Evolutionary conservation across 257 asterid species (phyloP).

Genomic region (Solanum chmielewskii): DNA sequence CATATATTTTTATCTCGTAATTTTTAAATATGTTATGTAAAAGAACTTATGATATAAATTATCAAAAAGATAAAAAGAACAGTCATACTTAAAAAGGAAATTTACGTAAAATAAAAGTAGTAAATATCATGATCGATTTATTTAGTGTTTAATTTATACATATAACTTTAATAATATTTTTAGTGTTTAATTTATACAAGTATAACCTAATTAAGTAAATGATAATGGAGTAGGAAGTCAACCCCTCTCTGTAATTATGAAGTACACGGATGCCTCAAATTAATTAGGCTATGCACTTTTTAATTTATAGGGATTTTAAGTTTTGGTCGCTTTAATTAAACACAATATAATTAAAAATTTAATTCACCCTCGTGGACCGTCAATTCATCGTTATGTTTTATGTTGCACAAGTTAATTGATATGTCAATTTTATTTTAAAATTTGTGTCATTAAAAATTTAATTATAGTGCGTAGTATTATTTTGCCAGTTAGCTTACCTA

Average conservation of each 20-base stretch:
- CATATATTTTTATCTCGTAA: fast-evolving
- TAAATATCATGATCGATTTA: background rate
- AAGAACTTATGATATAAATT: too few species aligned
- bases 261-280: background rate
- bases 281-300: background rate
- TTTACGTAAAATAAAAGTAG: too few species aligned
- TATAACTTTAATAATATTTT: background rate
- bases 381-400: background rate
- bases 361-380: background rate
- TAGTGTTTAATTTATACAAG: background rate
- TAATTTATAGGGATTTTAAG: background rate
- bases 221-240: background rate
- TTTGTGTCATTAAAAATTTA: background rate
- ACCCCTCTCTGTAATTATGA: background rate
- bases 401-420: background rate
- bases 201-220: background rate
- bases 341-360: background rate
- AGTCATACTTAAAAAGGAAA: too few species aligned
- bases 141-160: too few species aligned
- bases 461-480: background rate
- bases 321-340: background rate
- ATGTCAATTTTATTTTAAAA: background rate
- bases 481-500: background rate
- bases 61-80: too few species aligned
- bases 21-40: background rate